Conservation (phyloP, 768 basidiomycete species). For the Lenzites betulinus region DNA sequence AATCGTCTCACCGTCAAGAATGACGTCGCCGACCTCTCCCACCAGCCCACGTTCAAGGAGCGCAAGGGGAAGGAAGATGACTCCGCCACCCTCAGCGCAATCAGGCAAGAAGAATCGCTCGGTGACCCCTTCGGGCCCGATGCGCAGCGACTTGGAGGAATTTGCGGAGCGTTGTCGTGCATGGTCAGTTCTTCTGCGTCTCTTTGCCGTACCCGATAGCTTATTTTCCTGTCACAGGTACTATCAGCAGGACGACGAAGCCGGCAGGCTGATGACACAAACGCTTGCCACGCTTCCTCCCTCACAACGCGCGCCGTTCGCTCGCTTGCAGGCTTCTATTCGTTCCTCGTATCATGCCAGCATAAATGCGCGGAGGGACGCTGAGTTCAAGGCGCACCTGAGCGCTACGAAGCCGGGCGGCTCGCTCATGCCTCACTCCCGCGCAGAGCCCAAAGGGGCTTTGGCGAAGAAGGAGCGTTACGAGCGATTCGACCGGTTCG, state of each 20-base stretch:
- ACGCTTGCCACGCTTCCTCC: conserved; percentile 78
- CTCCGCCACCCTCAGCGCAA: conserved; percentile 54
- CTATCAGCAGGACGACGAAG: conserved; percentile 76
- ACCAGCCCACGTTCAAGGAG: conserved; percentile 51
- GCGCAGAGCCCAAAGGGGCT: conserved; percentile 62
- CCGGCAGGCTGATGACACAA: conserved; percentile 80
- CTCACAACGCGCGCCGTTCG: conserved; percentile 84
- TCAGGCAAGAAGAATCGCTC: conserved; percentile 55
- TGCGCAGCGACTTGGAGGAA: conserved; percentile 69
- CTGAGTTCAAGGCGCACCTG: conserved; percentile 86
- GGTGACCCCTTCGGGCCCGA: conserved; percentile 65
- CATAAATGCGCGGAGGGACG: conserved; percentile 71
- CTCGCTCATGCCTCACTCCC: conserved; percentile 73
- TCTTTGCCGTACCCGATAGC: conserved; percentile 5
- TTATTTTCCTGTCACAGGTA: conserved; percentile 55
- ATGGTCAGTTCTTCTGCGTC: conserved; percentile 53
- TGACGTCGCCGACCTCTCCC: conserved; percentile 61
- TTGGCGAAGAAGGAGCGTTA: conserved; percentile 77
- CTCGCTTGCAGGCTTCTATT: conserved; percentile 83
- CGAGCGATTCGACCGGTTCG: conserved; percentile 73
- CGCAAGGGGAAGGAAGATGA: conserved; percentile 51
- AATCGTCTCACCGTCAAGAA: conserved; percentile 44
- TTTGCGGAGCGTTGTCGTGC: conserved; percentile 78
- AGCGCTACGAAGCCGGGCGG: conserved; percentile 77
- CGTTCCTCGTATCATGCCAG: conserved; percentile 84